Conservation (phyloP, 805 yeast genomes). For the Candida railenensis region DNA sequence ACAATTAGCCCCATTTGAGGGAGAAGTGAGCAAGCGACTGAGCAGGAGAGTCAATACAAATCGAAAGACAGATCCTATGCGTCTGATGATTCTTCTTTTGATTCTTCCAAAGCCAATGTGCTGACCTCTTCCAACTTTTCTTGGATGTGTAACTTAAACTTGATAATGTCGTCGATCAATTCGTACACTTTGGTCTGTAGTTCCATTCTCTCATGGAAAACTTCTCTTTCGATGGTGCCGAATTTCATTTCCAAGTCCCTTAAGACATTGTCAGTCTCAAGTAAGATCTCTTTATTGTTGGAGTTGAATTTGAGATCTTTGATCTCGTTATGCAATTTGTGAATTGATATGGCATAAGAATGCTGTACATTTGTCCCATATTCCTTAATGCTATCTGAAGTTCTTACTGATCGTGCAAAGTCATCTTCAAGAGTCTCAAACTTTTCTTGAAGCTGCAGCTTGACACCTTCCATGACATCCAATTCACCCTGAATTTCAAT, state of each 20-base stretch:
- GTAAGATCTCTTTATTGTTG: conserved; percentile 25
- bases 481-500: conserved; percentile 57
- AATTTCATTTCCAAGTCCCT: conserved; percentile 52
- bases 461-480: conserved; percentile 54
- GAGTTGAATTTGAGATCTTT: conserved; percentile 42
- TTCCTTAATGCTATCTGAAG: conserved; percentile 56
- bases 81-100: conserved; percentile 16
- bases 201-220: conserved; percentile 45
- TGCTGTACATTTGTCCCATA: conserved; percentile 52
- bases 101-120: conserved; percentile 42
- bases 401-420: conserved; percentile 49
- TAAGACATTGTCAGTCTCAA: conserved; percentile 45
- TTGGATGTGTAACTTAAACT: conserved; percentile 68
- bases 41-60: too few relatives aligned
- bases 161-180: conserved; percentile 58
- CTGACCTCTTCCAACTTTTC: conserved; percentile 61
- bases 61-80: too few relatives aligned
- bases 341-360: conserved; percentile 61
- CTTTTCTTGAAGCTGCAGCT: conserved; percentile 55
- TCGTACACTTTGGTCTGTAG: conserved; percentile 55
- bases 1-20: not conserved
- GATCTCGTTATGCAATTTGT: conserved; percentile 59
- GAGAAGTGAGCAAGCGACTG: too few relatives aligned
- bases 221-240: conserved; percentile 48
- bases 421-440: conserved; percentile 58